Evolutionary conservation across 768 basidiomycete genomes (phyloP), one percentile per base, ranked within the genome.

Genomic region (Cystofilobasidium ferigula): DNA sequence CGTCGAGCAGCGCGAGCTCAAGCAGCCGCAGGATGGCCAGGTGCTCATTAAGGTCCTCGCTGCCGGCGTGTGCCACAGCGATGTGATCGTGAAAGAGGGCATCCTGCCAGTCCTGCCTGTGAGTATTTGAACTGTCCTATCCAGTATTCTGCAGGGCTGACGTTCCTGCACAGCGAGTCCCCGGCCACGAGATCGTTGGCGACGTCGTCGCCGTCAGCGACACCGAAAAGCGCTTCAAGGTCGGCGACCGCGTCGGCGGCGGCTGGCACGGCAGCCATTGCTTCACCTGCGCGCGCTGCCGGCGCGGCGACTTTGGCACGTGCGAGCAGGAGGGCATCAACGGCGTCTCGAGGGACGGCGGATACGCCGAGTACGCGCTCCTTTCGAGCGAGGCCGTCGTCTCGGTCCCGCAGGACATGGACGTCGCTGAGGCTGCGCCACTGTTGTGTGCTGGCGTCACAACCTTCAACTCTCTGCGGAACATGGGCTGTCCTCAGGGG

Each of bases 391-490:
- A 67, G 22, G 62, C 69, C 0, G 62, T 68, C 14, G 66, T 53
- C 30, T 53, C 63, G 16, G 48, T 70, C 24, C 69, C 69, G 7
- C 16, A 20, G 13, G 63, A 62, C 24, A 57, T 58, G 16, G 69
- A 70, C 38, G 54, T 59, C 14, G 69, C 69, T 16, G 63, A 68
- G 51, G 58, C 51, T 7, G 70, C 69, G n/a, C 64, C 68, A 28
- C 67, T 69, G 1, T 38, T 77, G 24, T 79, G 77, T 56, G 77
- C 76, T 12, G 78, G 76, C n/a, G 73, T 78, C 10, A 80, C 79
- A 4, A 71, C 71, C n/a, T 80, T 74, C 74, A 73, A 73, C 68
- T 57, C 57, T 2, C 9, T 54, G 26, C 28, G 63, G 26, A 57
- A 77, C 42, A 75, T 75, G 70, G 54, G 68, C 24, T n/a, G 48